Conservation (phyloP, 2,329 filamentous ascomycete species). For the Ophiostoma sp. region DNA sequence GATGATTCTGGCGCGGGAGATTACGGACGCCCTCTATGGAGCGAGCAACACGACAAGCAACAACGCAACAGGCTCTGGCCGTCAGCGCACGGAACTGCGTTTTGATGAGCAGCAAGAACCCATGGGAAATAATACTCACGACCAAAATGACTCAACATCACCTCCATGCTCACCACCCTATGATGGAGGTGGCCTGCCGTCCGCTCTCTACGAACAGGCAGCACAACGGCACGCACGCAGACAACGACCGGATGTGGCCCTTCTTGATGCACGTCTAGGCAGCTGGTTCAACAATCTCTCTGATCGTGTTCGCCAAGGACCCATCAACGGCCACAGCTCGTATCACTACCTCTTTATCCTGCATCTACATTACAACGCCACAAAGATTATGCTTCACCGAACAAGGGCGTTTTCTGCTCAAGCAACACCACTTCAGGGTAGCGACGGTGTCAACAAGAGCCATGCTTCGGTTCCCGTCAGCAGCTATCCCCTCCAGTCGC, state of each 20-base stretch:
- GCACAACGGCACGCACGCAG: conserved; percentile 7
- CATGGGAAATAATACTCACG: neutral
- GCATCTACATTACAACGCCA: conserved; percentile 23
- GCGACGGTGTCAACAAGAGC: neutral
- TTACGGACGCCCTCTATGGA: conserved; percentile 22
- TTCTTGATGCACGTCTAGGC: conserved; percentile 19
- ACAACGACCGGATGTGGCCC: conserved; percentile 3
- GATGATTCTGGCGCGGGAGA: conserved; percentile 24
- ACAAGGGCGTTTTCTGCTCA: neutral
- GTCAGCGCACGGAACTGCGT: neutral
- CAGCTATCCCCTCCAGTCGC: neutral
- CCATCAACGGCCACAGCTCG: conserved; percentile 17
- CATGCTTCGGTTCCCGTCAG: neutral
- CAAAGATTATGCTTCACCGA: conserved; percentile 24
- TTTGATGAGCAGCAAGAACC: neutral
- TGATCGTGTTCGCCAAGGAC: conserved; percentile 14
- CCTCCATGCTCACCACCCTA: neutral
- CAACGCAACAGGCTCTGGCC: neutral
- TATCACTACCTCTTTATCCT: conserved; percentile 25
- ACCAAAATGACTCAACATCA: neutral
- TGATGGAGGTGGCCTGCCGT: neutral
- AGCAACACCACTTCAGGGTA: neutral
- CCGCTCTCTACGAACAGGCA: neutral
- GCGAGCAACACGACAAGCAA: neutral
- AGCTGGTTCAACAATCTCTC: conserved; percentile 20